Evolutionary conservation across 371 early-diverging fungal species (phyloP).

Genomic region (Mucor circinelloides): DNA sequence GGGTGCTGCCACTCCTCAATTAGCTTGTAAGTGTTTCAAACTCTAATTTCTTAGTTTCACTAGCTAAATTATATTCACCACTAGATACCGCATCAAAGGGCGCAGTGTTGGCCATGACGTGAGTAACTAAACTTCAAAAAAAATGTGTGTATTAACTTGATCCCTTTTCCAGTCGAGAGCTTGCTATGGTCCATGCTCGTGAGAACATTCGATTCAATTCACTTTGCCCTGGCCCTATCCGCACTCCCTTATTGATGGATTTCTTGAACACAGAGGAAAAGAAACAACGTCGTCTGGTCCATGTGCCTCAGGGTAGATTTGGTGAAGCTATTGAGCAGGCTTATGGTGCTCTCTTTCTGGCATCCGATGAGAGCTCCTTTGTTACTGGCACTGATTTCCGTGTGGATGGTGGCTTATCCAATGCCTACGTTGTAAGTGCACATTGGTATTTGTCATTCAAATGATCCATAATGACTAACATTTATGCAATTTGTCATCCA

Average conservation of each 20-base stretch:
- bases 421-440: slow-evolving; percentile 69
- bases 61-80: not conserved
- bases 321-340: slow-evolving; percentile 92
- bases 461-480: slow-evolving; percentile 7
- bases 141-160: not conserved
- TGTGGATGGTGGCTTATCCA: slow-evolving; percentile 84
- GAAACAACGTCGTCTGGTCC: slow-evolving; percentile 80
- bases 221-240: slow-evolving; percentile 87
- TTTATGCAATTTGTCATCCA: not conserved
- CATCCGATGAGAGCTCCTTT: slow-evolving; percentile 81
- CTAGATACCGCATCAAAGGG: slow-evolving; percentile 89
- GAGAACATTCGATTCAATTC: slow-evolving; percentile 89
- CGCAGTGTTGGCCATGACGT: slow-evolving; percentile 88
- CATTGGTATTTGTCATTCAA: not conserved
- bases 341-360: slow-evolving; percentile 81
- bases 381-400: slow-evolving; percentile 86
- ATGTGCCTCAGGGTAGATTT: slow-evolving; percentile 88
- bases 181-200: slow-evolving; percentile 86
- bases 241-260: slow-evolving; percentile 84
- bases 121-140: slow-evolving; percentile 4
- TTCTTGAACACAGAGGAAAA: slow-evolving; percentile 87
- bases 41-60: not conserved
- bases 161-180: slow-evolving; percentile 62
- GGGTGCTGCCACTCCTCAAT: slow-evolving; percentile 90
- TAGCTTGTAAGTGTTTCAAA: slow-evolving; percentile 67